Evolutionary conservation across 192 early-diverging fungal species (phyloP).

Genomic region (Mortierella alpina): DNA sequence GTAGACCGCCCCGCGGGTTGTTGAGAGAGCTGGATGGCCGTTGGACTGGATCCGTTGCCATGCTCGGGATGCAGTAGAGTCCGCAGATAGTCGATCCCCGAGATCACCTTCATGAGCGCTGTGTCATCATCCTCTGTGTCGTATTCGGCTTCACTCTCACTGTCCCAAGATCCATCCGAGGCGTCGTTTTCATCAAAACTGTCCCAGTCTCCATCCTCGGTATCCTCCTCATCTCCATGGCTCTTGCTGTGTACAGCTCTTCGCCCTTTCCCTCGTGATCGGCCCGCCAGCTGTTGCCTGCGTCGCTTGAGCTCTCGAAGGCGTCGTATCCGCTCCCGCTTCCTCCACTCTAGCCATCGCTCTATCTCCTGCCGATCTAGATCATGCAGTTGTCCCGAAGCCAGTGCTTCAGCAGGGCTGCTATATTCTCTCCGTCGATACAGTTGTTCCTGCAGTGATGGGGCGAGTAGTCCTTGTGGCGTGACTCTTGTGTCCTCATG

Average conservation of each 20-base stretch:
- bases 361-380: conserved; percentile 28
- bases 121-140: conserved; percentile 40
- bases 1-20: background rate
- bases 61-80: background rate
- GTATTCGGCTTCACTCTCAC: conserved; percentile 13
- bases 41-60: background rate
- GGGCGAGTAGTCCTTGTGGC: background rate
- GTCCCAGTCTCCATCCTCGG: background rate
- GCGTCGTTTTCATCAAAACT: background rate
- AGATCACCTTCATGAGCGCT: conserved; percentile 31
- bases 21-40: background rate
- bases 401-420: background rate
- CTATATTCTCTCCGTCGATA: background rate
- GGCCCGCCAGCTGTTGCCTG: background rate
- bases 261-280: background rate
- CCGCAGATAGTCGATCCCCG: conserved; percentile 16
- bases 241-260: background rate
- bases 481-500: background rate
- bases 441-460: background rate
- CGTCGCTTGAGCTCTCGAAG: background rate
- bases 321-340: conserved; percentile 5
- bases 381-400: conserved; percentile 13
- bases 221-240: background rate
- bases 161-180: background rate
- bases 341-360: conserved; percentile 22